A percentile compares a stretch with the other conserved stretches of the same genome.
Evolutionary conservation across 129 eudicot species (phyloP).

Genomic region (Centaurea solstitialis): DNA sequence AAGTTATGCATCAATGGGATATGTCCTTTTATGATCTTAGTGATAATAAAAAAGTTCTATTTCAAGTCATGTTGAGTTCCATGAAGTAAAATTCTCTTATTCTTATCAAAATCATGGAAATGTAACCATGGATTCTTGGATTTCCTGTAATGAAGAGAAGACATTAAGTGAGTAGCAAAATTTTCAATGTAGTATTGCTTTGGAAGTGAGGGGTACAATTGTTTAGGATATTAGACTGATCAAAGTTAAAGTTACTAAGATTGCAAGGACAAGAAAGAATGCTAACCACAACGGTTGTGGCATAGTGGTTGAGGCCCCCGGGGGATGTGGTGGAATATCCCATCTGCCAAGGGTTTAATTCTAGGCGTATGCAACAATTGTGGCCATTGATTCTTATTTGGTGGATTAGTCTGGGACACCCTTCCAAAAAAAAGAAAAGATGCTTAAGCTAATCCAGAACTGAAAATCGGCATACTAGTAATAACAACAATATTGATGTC

Average conservation of each 20-base stretch:
- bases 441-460: background rate
- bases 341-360: too few relatives aligned
- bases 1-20: background rate
- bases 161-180: background rate
- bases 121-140: background rate
- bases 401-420: too few relatives aligned
- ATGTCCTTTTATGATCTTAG: background rate
- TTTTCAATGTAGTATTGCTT: background rate
- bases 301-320: too few relatives aligned
- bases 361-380: too few relatives aligned
- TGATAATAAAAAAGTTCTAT: background rate
- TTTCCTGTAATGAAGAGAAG: background rate
- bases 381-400: too few relatives aligned
- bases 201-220: background rate
- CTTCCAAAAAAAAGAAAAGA: background rate
- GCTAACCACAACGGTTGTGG: background rate
- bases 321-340: too few relatives aligned
- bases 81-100: background rate
- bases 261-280: background rate
- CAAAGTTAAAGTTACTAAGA: too few relatives aligned
- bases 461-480: background rate
- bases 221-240: background rate
- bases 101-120: background rate
- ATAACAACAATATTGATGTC: background rate
- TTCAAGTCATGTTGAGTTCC: background rate